Evolutionary conservation across 1,284 basidiomycete genomes (phyloP), one percentile per base, ranked within the genome.

Genomic region (Tylopilus sp.): DNA sequence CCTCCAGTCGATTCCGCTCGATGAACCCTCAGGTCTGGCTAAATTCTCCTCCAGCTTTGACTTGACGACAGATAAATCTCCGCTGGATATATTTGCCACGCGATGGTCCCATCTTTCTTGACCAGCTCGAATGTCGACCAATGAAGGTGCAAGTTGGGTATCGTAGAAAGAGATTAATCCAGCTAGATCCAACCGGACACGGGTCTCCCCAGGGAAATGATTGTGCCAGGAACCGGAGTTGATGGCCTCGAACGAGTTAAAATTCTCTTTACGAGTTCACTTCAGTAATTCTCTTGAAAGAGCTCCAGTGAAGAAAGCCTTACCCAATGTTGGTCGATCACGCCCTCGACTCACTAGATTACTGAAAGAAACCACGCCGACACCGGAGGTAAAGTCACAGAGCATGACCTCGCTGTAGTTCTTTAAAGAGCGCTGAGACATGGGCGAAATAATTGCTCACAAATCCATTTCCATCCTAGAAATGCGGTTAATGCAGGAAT

Each of bases 391-490:
- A 54, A 81, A 74, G 59, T 80, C 65, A 57, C 80, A 82, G 5
- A 80, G 60, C 76, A 82, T 80, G 25, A 79, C 68, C 62, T 83
- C 80, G 49, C 80, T 82, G 50, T 17, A 40, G 5, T 17, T 19
- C 22, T 29, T n/a, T 43, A 6, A 53, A 29, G 33, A 50, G 32
- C 25, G 45, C 7, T 3, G 1, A 22, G 13, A 9, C 24, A 14
- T 2, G 19, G 1, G 11, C 6, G 20, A 17, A 25, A 43, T 35
- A 8, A 31, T 36, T 17, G 61, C 76, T 61, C 56, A 80, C 78
- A 80, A 80, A 56, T 73, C 67, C 68, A 76, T 72, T 63, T 77
- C 74, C 78, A 80, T 79, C 58, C 77, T 75, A 40, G n/a, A 29
- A 11, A 44, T 1, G 14, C 19, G 1, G 43, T 57, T 24, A 65